Conservation (phyloP, 208 protist genomes). For the Leishmania aethiopica region DNA sequence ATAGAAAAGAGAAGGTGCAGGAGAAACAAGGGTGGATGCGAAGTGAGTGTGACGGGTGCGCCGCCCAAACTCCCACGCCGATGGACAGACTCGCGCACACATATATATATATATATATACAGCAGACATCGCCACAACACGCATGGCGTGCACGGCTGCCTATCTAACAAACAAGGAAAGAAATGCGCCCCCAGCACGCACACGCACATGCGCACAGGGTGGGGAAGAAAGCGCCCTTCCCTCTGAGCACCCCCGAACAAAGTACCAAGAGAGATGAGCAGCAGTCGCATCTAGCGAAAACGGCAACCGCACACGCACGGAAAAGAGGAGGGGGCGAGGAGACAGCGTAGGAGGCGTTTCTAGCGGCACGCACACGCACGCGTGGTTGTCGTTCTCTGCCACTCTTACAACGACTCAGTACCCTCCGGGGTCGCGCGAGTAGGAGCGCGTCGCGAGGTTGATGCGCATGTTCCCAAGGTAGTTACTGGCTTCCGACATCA, state of each 20-base stretch:
- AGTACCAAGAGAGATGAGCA: neutral
- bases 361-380: neutral
- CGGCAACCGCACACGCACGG: neutral
- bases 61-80: neutral
- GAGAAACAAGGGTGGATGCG: neutral
- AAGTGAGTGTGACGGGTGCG: neutral
- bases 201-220: neutral
- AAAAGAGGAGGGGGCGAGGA: neutral
- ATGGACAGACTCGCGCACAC: neutral
- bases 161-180: constrained; percentile 3
- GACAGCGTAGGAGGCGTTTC: neutral
- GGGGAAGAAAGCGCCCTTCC: neutral
- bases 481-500: constrained; percentile 83
- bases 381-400: neutral
- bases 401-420: constrained; percentile 28
- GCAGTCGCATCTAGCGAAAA: neutral
- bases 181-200: neutral
- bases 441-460: constrained; percentile 53
- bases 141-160: neutral
- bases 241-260: neutral
- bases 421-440: constrained; percentile 63
- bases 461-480: constrained; percentile 85
- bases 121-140: neutral
- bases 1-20: neutral
- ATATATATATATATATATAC: neutral